phyloP scores from a whole-genome alignment of 495 filamentous ascomycete genomes.

The Pseudevernia furfuracea region DNA sequence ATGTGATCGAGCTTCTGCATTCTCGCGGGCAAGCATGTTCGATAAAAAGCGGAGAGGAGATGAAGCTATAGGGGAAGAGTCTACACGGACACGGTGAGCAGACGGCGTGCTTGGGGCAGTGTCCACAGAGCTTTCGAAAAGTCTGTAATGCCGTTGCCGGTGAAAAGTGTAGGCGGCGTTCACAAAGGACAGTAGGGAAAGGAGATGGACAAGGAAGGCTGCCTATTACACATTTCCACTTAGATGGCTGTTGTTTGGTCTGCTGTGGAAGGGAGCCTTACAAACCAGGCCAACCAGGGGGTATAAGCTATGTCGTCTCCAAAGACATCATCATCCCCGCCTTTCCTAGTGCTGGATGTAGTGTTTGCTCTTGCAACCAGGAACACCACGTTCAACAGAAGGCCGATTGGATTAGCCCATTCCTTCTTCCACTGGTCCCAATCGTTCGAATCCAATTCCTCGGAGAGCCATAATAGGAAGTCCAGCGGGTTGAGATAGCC shows the following conservation, averaged over 20 bases:
- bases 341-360: constrained; percentile 36
- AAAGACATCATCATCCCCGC: constrained; percentile 81
- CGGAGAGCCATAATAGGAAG: constrained; percentile 79
- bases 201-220: constrained; percentile 57
- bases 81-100: constrained; percentile 79
- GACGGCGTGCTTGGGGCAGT: constrained; percentile 69
- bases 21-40: constrained; percentile 50
- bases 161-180: constrained; percentile 82
- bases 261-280: constrained; percentile 41
- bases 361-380: constrained; percentile 75
- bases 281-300: constrained; percentile 68
- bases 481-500: constrained; percentile 79
- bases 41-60: constrained; percentile 75
- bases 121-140: constrained; percentile 83
- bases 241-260: not conserved
- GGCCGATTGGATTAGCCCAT: constrained; percentile 65
- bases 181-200: constrained; percentile 53
- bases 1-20: constrained; percentile 69
- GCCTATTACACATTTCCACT: constrained; percentile 40
- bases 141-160: constrained; percentile 75
- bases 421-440: constrained; percentile 73
- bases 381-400: constrained; percentile 69
- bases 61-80: constrained; percentile 71
- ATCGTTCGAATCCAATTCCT: constrained; percentile 78
- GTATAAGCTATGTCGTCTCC: constrained; percentile 52